Percentiles rank a stretch among this genome's conserved stretches.
Evolutionary conservation across 768 basidiomycete genomes (phyloP).

Genomic region (Gyrodon lividus): DNA sequence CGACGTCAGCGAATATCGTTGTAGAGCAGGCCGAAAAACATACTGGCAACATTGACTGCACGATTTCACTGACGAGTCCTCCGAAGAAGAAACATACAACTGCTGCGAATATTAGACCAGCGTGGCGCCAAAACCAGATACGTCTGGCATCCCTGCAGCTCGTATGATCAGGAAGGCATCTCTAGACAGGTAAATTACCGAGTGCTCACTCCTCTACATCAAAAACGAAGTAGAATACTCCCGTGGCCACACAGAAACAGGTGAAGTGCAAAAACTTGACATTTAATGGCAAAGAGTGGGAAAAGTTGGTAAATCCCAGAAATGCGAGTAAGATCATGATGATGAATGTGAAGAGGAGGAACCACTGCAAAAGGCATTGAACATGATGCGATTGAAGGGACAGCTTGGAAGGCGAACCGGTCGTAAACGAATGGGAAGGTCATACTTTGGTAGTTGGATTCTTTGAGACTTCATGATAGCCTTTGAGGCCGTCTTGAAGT

Average conservation of each 20-base stretch:
- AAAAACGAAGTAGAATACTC: conserved; percentile 82
- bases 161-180: neutral
- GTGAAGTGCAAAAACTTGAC: conserved; percentile 80
- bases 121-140: conserved; percentile 86
- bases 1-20: conserved; percentile 1
- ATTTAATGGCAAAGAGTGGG: conserved; percentile 64
- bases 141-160: conserved; percentile 65
- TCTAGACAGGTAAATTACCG: neutral
- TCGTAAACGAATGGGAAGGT: conserved; percentile 69
- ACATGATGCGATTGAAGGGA: neutral
- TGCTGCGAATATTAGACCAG: conserved; percentile 63
- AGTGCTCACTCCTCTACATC: conserved; percentile 80
- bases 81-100: conserved; percentile 78
- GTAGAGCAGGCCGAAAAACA: conserved; percentile 18
- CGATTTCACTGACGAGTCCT: conserved; percentile 77
- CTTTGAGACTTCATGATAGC: conserved; percentile 71
- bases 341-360: conserved; percentile 64
- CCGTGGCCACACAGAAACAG: conserved; percentile 73
- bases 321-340: conserved; percentile 72
- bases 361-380: conserved; percentile 58
- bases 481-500: conserved; percentile 47
- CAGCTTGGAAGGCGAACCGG: conserved; percentile 45
- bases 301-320: conserved; percentile 74
- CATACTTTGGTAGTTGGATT: conserved; percentile 61
- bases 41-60: conserved; percentile 77